These are phyloP conservation scores for Lachancea meyersii DNA, from an alignment of 805 yeast species.

Conservation along the genomic window DNA sequence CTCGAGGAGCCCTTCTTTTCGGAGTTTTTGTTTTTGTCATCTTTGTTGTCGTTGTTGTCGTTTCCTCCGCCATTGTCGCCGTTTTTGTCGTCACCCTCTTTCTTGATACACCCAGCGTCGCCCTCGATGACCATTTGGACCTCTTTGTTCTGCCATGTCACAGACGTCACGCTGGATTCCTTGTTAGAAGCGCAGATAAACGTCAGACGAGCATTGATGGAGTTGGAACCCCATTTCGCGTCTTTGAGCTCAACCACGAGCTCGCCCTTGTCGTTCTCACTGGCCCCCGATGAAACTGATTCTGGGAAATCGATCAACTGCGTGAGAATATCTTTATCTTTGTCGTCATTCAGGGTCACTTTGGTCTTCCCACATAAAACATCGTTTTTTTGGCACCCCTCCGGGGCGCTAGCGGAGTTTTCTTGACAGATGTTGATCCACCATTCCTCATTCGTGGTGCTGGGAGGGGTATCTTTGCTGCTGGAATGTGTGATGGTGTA, in stretches of 20 bases:
- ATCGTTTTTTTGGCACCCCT: conserved; percentile 60
- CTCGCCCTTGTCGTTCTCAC: conserved; percentile 29
- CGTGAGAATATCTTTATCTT: conserved; percentile 40
- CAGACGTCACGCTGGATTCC: conserved; percentile 26
- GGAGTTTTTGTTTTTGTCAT: conserved; percentile 17
- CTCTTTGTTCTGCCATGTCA: conserved; percentile 23
- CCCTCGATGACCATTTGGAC: conserved; percentile 33
- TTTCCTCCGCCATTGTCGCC: conserved; percentile 18
- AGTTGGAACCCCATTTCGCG: conserved; percentile 64
- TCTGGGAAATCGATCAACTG: conserved; percentile 54
- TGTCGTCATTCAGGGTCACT: conserved; percentile 40
- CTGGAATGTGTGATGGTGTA: background rate
- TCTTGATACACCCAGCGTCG: conserved; percentile 40
- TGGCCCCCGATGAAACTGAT: conserved; percentile 24
- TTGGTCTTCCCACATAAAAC: conserved; percentile 72
- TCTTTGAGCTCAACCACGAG: conserved; percentile 41
- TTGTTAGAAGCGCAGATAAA: conserved; percentile 43
- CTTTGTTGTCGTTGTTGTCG: conserved; percentile 21
- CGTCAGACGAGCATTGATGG: conserved; percentile 42
- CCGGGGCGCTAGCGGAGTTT: conserved; percentile 31
- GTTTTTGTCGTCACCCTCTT: conserved; percentile 22
- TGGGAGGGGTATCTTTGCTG: conserved; percentile 68
- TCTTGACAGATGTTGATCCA: conserved; percentile 62
- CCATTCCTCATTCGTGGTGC: conserved; percentile 58
- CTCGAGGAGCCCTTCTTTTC: conserved; percentile 24